These are phyloP conservation scores for Cladosporium cucumerinum DNA, from an alignment of 2,329 filamentous ascomycete species.

Conservation along the genomic window DNA sequence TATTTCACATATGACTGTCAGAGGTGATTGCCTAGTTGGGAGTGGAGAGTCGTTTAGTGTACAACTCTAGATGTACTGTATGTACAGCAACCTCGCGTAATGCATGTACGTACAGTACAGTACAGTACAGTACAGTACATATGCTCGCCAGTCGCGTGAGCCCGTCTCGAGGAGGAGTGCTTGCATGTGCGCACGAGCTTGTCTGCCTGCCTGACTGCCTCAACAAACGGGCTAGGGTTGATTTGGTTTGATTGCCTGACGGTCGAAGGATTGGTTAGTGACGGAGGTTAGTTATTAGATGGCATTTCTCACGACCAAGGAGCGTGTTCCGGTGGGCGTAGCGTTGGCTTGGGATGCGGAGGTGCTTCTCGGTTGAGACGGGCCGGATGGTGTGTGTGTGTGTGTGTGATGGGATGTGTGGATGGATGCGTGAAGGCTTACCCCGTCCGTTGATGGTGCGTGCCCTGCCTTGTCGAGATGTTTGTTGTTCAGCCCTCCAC, in stretches of 20 bases:
- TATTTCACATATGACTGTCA: background rate
- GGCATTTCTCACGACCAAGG: background rate
- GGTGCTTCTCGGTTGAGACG: constrained; percentile 10
- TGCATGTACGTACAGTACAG: background rate
- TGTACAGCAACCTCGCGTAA: background rate
- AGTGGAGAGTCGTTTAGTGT: background rate
- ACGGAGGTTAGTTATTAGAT: background rate
- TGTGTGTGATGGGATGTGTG: background rate
- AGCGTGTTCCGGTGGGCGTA: background rate
- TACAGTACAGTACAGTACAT: background rate
- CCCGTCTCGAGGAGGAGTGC: background rate
- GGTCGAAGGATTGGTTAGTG: background rate
- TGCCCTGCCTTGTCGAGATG: background rate
- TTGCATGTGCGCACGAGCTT: background rate
- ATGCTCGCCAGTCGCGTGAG: constrained; percentile 2
- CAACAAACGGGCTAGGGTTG: background rate
- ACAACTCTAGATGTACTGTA: background rate
- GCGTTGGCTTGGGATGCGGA: constrained; percentile 4
- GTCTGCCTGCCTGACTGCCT: background rate
- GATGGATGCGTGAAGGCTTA: background rate
- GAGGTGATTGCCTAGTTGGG: background rate
- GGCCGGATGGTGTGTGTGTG: constrained; percentile 1
- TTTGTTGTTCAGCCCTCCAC: background rate
- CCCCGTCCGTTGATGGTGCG: background rate
- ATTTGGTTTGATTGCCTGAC: background rate